phyloP scores from a whole-genome alignment of 306 rosid genomes.

The Carpinus fangiana region DNA sequence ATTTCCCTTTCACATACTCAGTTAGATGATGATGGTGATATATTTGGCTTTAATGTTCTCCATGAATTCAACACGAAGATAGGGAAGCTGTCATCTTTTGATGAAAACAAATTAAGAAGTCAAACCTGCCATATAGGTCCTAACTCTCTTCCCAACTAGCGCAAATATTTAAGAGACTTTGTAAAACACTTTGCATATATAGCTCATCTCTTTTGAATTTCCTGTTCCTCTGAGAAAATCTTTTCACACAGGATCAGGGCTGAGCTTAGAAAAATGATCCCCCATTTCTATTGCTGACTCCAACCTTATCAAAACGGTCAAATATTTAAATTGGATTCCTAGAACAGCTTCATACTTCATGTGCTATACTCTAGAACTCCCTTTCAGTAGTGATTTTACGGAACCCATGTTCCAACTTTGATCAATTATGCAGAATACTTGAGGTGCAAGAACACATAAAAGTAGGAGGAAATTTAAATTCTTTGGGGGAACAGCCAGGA shows the following conservation, averaged over 20 bases:
- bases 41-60: not conserved
- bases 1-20: not conserved
- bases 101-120: not conserved
- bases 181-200: not conserved
- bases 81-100: not conserved
- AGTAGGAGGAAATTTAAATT: not conserved
- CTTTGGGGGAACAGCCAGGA: not conserved
- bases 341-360: conserved; percentile 1
- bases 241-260: not conserved
- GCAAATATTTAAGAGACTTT: not conserved
- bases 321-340: not conserved
- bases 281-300: not conserved
- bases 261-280: not conserved
- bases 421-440: not conserved
- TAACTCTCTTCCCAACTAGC: not conserved
- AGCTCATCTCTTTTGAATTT: not conserved
- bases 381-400: not conserved
- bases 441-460: not conserved
- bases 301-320: not conserved
- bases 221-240: not conserved
- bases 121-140: not conserved
- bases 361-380: not conserved
- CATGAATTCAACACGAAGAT: not conserved
- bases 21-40: not conserved
- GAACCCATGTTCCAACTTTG: conserved; percentile 1